phyloP scores from a whole-genome alignment of 306 rosid species.

The Styphnolobium japonicum region DNA sequence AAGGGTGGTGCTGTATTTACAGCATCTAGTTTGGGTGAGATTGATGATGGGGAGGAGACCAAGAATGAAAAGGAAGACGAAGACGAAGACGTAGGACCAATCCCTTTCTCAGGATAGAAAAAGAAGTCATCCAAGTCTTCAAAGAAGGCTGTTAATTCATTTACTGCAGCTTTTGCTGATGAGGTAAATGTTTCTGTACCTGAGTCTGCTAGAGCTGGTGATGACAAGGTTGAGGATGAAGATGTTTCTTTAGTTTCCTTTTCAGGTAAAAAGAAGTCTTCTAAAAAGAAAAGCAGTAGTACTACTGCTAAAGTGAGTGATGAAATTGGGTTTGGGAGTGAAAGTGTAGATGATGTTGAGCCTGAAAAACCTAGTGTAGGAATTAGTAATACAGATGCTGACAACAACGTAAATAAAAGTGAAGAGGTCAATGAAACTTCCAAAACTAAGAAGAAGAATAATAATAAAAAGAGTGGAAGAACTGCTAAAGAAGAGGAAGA shows the following conservation, averaged over 20 bases:
- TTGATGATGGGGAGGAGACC: constrained; percentile 50
- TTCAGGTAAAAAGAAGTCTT: constrained; percentile 87
- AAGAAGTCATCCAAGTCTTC: constrained; percentile 74
- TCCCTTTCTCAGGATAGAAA: constrained; percentile 79
- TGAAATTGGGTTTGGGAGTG: constrained; percentile 41
- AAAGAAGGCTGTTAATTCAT: constrained; percentile 52
- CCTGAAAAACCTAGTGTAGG: constrained; percentile 41
- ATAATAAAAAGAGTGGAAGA: constrained; percentile 80
- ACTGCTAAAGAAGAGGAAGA: constrained; percentile 98
- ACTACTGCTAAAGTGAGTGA: constrained; percentile 38
- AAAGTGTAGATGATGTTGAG: constrained; percentile 37
- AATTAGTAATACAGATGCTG: constrained; percentile 33
- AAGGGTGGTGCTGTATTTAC: constrained; percentile 42
- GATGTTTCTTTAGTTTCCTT: constrained; percentile 49
- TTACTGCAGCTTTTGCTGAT: constrained; percentile 36
- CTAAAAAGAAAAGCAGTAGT: constrained; percentile 64
- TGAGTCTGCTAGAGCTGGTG: constrained; percentile 39
- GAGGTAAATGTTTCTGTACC: constrained; percentile 51
- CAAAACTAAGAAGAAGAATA: constrained; percentile 88
- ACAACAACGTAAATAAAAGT: constrained; percentile 38
- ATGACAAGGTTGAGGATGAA: constrained; percentile 47
- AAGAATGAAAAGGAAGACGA: constrained; percentile 41
- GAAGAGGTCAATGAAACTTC: constrained; percentile 62
- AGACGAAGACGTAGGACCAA: constrained; percentile 52
- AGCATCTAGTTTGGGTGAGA: constrained; percentile 44